A percentile compares a stretch with the other conserved stretches of the same genome.
These are phyloP conservation scores for Magnusiomyces clavatus DNA, from an alignment of 1,139 yeast genomes.

Conservation along the genomic window DNA sequence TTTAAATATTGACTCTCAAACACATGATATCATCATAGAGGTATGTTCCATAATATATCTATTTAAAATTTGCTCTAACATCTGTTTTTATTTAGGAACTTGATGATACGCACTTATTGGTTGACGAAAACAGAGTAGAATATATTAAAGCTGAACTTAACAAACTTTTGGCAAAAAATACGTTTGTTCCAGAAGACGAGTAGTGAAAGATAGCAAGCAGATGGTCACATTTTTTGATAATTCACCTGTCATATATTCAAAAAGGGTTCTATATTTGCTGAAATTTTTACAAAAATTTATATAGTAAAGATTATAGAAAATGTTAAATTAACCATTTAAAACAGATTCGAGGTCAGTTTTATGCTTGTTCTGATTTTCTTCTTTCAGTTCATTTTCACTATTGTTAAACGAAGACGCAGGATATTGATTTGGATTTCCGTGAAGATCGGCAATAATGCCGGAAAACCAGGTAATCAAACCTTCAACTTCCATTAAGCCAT, in stretches of 20 bases:
- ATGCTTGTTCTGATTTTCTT: too few species aligned
- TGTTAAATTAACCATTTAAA: too few species aligned
- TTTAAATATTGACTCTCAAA: conserved; percentile 64
- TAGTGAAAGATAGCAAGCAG: too few species aligned
- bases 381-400: too few species aligned
- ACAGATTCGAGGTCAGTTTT: too few species aligned
- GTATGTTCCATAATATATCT: conserved; percentile 17
- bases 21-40: conserved; percentile 67
- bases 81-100: conserved; percentile 44
- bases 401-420: too few species aligned
- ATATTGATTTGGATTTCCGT: conserved; percentile 3
- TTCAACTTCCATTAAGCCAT: conserved; percentile 27
- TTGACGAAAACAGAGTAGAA: conserved; percentile 68
- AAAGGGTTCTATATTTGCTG: too few species aligned
- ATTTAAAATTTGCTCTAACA: background rate
- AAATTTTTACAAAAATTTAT: background rate
- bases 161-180: conserved; percentile 65
- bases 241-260: too few species aligned
- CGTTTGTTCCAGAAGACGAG: conserved; percentile 77
- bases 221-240: too few species aligned
- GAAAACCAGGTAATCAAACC: conserved; percentile 49
- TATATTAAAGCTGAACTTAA: conserved; percentile 73
- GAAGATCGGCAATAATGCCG: conserved; percentile 35
- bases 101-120: conserved; percentile 82
- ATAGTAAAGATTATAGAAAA: background rate